These are phyloP conservation scores for Magnolia sinica DNA, from an alignment of 164 flowering plant species.

Conservation along the genomic window DNA sequence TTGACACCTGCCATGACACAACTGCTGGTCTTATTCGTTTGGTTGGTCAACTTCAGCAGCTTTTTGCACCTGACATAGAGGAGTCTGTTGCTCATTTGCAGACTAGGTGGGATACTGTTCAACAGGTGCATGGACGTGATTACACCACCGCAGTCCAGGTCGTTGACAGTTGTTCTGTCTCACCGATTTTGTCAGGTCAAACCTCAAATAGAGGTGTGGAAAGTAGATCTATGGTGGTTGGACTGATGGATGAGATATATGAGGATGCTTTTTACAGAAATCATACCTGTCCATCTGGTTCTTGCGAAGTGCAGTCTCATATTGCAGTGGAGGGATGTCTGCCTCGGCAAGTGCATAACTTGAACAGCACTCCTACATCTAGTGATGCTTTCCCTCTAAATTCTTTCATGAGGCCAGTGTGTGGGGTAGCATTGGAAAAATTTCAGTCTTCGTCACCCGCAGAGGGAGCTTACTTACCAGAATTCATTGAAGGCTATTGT, in stretches of 20 bases:
- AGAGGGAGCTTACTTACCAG: conserved; percentile 36
- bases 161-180: conserved; percentile 16
- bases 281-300: conserved; percentile 22
- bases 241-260: conserved; percentile 80
- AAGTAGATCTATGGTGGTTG: conserved; percentile 24
- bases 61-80: conserved; percentile 86
- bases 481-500: conserved; percentile 76
- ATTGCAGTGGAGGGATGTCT: conserved; percentile 27
- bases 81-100: conserved; percentile 84
- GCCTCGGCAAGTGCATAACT: conserved; percentile 25
- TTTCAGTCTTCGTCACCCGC: conserved; percentile 33
- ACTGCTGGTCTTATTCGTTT: conserved; percentile 60
- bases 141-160: conserved; percentile 18
- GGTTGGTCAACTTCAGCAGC: conserved; percentile 76
- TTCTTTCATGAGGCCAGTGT: conserved; percentile 23
- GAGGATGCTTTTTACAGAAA: conserved; percentile 71
- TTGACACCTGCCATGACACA: conserved; percentile 86
- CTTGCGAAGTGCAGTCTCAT: conserved; percentile 22
- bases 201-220: conserved; percentile 18
- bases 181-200: conserved; percentile 26
- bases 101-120: conserved; percentile 72
- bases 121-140: conserved; percentile 34
- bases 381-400: conserved; percentile 20
- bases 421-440: conserved; percentile 26
- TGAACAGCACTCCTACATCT: conserved; percentile 13